Percentiles rank a stretch among this genome's conserved stretches.
phyloP scores from a whole-genome alignment of 768 basidiomycete species.

The Solioccasus polychromus region DNA sequence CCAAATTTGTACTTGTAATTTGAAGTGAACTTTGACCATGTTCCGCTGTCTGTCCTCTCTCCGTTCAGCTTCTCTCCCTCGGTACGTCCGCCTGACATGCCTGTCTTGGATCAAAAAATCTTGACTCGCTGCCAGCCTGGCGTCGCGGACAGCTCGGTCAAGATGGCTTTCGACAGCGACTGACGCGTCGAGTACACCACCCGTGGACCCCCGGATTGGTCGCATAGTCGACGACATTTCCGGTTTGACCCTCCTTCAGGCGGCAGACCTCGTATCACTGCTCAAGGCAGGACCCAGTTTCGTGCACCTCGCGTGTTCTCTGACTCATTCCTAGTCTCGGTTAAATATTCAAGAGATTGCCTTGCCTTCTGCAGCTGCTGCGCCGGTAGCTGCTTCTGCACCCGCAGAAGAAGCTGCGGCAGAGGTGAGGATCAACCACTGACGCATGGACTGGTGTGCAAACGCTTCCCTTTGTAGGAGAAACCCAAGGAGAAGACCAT shows the following conservation, averaged over 20 bases:
- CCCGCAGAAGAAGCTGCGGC: conserved; percentile 58
- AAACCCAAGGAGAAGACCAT: conserved; percentile 99
- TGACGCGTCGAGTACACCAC: conserved; percentile 39
- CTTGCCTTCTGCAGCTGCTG: conserved; percentile 73
- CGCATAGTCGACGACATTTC: conserved; percentile 95
- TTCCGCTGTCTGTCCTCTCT: too few relatives aligned
- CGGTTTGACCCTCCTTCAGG: conserved; percentile 83
- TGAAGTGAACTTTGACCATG: too few relatives aligned
- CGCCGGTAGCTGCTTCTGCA: conserved; percentile 53
- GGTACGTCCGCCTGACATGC: conserved; percentile 4
- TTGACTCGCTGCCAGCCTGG: conserved; percentile 16
- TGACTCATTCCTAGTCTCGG: conserved; percentile 53
- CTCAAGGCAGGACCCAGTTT: conserved; percentile 65
- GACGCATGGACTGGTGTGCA: neutral
- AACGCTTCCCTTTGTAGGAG: conserved; percentile 46
- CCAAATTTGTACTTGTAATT: too few relatives aligned
- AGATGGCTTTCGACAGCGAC: conserved; percentile 57
- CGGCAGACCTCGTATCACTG: conserved; percentile 87
- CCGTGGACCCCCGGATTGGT: conserved; percentile 62
- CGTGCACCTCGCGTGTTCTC: neutral
- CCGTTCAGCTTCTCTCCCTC: conserved; percentile 14
- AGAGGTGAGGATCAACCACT: conserved; percentile 45
- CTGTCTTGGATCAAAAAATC: neutral
- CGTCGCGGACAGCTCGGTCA: conserved; percentile 34
- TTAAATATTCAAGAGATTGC: conserved; percentile 98